Base-by-base conservation (phyloP, 2,329 filamentous ascomycete species). In the Aspergillus thermomutatus region DNA sequence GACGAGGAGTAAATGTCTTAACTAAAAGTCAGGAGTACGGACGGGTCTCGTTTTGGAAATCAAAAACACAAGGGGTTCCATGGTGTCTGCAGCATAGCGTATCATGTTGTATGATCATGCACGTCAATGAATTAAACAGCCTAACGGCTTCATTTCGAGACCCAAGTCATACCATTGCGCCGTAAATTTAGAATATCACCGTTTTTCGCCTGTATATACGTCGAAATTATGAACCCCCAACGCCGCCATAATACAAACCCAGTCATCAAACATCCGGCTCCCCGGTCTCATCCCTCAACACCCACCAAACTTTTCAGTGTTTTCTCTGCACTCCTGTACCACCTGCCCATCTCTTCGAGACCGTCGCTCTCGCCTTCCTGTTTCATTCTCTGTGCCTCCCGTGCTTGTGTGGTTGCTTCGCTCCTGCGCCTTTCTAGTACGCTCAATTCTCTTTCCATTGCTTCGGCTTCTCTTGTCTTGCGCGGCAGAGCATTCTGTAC, bases 1-100 rank as follows among this genome's bases (percentile, higher is more conserved):
- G 92, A 95, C 72, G 92, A 96, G 78, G 80, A 80, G 69, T 72
- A 72, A 65, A 72, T 70, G 55, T 79, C 31, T 74, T 62, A 64
- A 69, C 67, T 66, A 66, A 63, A 55, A 46, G 23, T 23, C 43
- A 26, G 67, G 72, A 70, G 70, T 72, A 69, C 63, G 67, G 67
- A 67, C 66, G 70, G 72, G 70, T 75, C 69, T 70, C 69, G 66
- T 68, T 71, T 69, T 66, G 66, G 67, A 66, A 65, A 65, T 57
- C 63, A 62, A 67, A 62, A 66, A 58, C 61, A 23, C 58, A 61
- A 61, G 72, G 69, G 68, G 65, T 66, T 71, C 68, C 67, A 67
- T 67, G 64, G 68, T 69, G 66, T 69, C 66, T 75, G 69, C 71
- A 70, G 67, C 69, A 73, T 70, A 66, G 67, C 70, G 63, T 67